Percentiles rank a stretch among this genome's conserved stretches.
Evolutionary conservation across 2,329 filamentous ascomycete species (phyloP).

Genomic region (Beauveria caledonica): DNA sequence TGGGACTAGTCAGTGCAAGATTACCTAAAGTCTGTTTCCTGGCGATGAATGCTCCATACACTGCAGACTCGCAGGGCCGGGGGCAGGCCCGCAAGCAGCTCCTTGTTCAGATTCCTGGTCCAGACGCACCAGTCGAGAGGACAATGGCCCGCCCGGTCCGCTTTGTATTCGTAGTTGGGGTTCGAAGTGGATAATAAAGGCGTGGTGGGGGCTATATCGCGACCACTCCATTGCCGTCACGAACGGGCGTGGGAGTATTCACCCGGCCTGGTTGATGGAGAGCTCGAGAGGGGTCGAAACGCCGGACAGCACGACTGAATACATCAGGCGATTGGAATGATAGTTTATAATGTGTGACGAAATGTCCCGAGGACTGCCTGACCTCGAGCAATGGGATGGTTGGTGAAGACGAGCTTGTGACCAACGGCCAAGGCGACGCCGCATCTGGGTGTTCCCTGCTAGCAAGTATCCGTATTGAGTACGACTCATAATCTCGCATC

Average conservation of each 20-base stretch:
- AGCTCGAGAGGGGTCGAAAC: not conserved
- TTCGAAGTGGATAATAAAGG: not conserved
- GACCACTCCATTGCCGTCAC: not conserved
- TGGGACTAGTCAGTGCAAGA: not conserved
- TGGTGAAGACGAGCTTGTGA: not conserved
- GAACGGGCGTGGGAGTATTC: not conserved
- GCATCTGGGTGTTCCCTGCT: not conserved
- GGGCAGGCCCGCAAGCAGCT: not conserved
- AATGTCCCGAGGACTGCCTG: not conserved
- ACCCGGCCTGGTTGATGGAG: not conserved
- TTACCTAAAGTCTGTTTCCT: not conserved
- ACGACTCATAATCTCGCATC: not conserved
- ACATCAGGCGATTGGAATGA: not conserved
- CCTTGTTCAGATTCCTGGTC: not conserved
- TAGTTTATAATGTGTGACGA: not conserved
- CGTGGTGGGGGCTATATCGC: slow-evolving; percentile 4
- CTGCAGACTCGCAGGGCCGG: not conserved
- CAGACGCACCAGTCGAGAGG: not conserved
- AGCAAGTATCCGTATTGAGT: not conserved
- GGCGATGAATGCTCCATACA: not conserved
- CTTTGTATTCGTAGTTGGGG: not conserved
- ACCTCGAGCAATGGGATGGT: not conserved
- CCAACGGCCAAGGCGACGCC: not conserved
- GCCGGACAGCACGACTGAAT: not conserved
- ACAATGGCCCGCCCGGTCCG: not conserved